Base-by-base conservation (phyloP, 768 basidiomycete genomes). In the Phallus indusiatus region DNA sequence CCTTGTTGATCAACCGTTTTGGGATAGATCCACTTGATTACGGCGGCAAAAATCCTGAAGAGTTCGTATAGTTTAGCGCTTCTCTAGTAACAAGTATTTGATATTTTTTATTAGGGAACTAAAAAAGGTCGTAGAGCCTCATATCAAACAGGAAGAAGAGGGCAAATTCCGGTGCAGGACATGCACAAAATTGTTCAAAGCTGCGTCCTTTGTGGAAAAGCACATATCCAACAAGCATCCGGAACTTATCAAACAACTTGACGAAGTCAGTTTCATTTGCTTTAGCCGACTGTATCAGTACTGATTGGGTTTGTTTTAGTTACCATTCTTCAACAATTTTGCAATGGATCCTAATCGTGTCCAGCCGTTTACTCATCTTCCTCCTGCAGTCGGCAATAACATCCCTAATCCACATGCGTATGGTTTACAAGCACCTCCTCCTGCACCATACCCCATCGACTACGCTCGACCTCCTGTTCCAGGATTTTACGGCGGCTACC, bases 141-240 rank as follows among this genome's bases (percentile, higher is more conserved):
- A 79, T 69, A 81, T 98, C 70, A 94, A 94, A 73, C 89, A 93
- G 69, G 95, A 98, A 72, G 95, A 97, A 64, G 92, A 95, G 72
- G 90, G 87, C 67, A 98, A 96, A 70, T 98, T 90, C 75, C 81
- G 96, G 63, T 99, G 96, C 76, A 95, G 91, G 76, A 86, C 85
- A 28, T 99, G 96, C 72, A 86, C 85, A 73, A 99, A 99, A 75
- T 78, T 98, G 20, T 99, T 99, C 85, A 94, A 94, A 71, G 96
- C 94, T 4, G 88, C 90, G 35, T 84, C 94, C 22, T 99, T 97
- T 73, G 90, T 98, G 52, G 92, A 95, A 74, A 98, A 98, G 77
- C 96, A 99, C 70, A 86, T 99, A 61, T 82, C 86, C 12, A 92
- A 94, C 70, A 98, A 98, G 70, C 96, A 99, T 69, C 76, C 87